Base-by-base conservation (phyloP, 2,329 filamentous ascomycete genomes). In the Diaporthe helianthi region DNA sequence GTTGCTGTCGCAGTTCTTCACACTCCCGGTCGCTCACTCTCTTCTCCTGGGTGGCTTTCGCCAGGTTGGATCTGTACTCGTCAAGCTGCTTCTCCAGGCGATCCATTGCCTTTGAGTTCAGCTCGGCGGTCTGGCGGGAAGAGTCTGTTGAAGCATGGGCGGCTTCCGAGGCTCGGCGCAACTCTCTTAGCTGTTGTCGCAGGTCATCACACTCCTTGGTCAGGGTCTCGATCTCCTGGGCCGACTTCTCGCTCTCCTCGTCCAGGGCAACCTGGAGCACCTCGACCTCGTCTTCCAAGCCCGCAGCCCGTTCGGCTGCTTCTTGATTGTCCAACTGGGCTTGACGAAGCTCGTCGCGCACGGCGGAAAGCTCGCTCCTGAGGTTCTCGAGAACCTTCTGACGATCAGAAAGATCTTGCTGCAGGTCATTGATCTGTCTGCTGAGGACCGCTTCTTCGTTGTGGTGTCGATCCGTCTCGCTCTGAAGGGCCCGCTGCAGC, bases 201-300 rank as follows among this genome's bases (percentile, higher is more conserved):
- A 87, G 76, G 22, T 78, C 74, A 46, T 82, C 80, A 66, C 82
- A 83, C 72, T 85, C 81, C 65, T 83, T 79, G 68, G 81, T 83
- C 17, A 83, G 80, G 53, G 80, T 78, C 63, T 80, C 76, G 12
- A 86, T 76, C 53, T 85, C 83, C 47, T 83, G 79, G 19, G 81
- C 86, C 7, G 86, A 85, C 69, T 87, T 85, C 72, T 90, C 87
- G 52, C 86, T 85, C 76, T 91, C 90, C 70, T 90, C 86, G 61
- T 92, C 89, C 52, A 90, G 79, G 46, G 85, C 87, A 26, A 85
- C 83, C 76, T 93, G 91, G 17, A 94, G 80, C 33, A 93, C 87
- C 65, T 93, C 89, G n/a, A 93, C 84, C 76, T 94, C 92, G 73
- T 94, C 92, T 76, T 94, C 91, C 24, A 94, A 78, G 9, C 85